These are phyloP conservation scores for Avena sativa DNA, from an alignment of 176 grass and related monocot genomes.

Conservation along the genomic window DNA sequence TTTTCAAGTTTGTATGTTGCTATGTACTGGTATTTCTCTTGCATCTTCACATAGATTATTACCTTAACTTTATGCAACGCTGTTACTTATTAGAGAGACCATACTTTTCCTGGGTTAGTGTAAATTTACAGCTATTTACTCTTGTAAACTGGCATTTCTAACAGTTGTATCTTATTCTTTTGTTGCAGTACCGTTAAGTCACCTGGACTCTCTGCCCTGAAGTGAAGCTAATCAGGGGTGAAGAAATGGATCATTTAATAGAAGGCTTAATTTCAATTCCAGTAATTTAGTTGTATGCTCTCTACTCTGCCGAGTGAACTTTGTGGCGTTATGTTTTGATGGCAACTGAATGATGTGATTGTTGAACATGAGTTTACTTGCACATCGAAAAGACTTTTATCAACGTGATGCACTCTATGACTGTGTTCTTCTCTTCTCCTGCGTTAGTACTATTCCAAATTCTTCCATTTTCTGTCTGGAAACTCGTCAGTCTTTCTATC, in stretches of 20 bases:
- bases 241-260: conserved; percentile 14
- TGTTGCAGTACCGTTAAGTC: conserved; percentile 59
- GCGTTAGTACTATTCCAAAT: too few relatives aligned
- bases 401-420: not conserved
- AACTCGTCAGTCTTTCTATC: too few relatives aligned
- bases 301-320: conserved; percentile 7
- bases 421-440: too few relatives aligned
- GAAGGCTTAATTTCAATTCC: conserved; percentile 26
- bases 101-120: not conserved
- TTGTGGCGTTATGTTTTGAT: not conserved
- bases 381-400: not conserved
- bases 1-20: not conserved
- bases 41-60: not conserved
- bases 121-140: too few relatives aligned
- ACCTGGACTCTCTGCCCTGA: not conserved
- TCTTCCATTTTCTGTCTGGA: too few relatives aligned
- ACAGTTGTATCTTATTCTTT: not conserved
- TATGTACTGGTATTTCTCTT: not conserved
- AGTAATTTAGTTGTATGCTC: conserved; percentile 46
- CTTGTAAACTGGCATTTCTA: not conserved
- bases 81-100: not conserved
- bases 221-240: not conserved
- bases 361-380: conserved; percentile 25
- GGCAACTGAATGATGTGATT: conserved; percentile 38
- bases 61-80: not conserved